Evolutionary conservation across 1,139 yeast genomes (phyloP), one percentile per base, ranked within the genome.

Genomic region (Yamadazyma sp.): DNA sequence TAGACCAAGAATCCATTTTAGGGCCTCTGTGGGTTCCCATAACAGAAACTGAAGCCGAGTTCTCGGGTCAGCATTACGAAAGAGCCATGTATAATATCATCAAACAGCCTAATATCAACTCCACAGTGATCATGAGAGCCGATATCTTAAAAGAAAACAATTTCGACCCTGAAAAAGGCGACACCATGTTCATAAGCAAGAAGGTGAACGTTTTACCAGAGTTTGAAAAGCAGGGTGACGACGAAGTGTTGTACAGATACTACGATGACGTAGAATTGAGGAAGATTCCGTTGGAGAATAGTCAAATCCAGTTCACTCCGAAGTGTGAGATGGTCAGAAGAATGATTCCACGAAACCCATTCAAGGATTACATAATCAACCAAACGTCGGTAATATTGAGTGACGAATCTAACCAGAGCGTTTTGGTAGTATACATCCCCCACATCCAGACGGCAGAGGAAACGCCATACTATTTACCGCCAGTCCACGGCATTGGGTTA

Each of bases 81-180:
- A 64, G 68, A 9, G 96, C 96, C 4, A 85, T 88, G 92, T 61
- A 77, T 33, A 87, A 89, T 59, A 71, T 91, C 46, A 84, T 91
- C 40, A 73, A 76, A 45, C 89, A 88, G 47, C 98, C 98, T 11
- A 87, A 91, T 58, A 85, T 91, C 61, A 91, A 91, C 61, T 91
- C 97, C 7, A 86, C 97, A 0, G 94, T 88, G 23, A 85, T 91
- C 29, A 69, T 91, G 66, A 69, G 98, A 52, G 95, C 97, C 0
- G 98, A 91, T 60, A 80, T 91, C 20, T 61, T 89, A 34, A 66
- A 69, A 34, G 91, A 85, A 49, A 69, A 66, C 41, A 59, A 57
- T 2, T 78, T 67, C 53, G 71, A 64, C 26, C 64, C 70, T 5
- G 54, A 51, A 17, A 51, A 56, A 39, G 73, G 73, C 2, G 67